Evolutionary conservation across 495 filamentous ascomycete genomes (phyloP).

Genomic region (Beverwykella pulmonaria): DNA sequence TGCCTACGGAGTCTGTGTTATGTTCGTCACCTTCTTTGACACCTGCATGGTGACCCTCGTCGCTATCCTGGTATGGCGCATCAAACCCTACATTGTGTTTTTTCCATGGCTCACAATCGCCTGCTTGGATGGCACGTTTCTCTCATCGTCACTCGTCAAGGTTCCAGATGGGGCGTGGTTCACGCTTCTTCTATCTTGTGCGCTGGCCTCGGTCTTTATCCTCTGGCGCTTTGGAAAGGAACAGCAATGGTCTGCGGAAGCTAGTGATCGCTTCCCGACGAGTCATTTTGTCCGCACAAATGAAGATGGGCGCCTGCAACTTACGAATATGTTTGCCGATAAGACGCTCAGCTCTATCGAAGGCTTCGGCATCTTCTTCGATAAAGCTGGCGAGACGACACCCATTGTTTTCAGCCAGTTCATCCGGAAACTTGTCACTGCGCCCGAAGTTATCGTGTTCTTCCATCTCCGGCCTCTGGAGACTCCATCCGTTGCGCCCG

Average conservation of each 20-base stretch:
- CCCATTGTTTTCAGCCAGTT: slow-evolving; percentile 45
- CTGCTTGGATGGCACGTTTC: slow-evolving; percentile 64
- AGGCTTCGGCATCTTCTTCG: slow-evolving; percentile 47
- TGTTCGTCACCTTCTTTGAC: slow-evolving; percentile 75
- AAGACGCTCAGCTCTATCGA: slow-evolving; percentile 36
- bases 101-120: slow-evolving; percentile 64
- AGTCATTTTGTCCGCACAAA: slow-evolving; percentile 35
- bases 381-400: slow-evolving; percentile 44
- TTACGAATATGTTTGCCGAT: slow-evolving; percentile 35
- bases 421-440: slow-evolving; percentile 42
- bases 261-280: slow-evolving; percentile 57
- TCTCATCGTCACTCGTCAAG: slow-evolving; percentile 68
- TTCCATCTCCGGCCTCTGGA: slow-evolving; percentile 44
- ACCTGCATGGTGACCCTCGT: slow-evolving; percentile 70
- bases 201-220: slow-evolving; percentile 63
- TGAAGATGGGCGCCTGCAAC: slow-evolving; percentile 28
- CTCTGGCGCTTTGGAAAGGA: slow-evolving; percentile 78
- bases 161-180: slow-evolving; percentile 77
- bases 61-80: slow-evolving; percentile 67
- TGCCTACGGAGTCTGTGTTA: slow-evolving; percentile 69
- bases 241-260: slow-evolving; percentile 70
- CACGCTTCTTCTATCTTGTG: slow-evolving; percentile 62
- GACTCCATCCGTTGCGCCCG: slow-evolving; percentile 38
- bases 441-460: slow-evolving; percentile 43
- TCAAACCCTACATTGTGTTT: slow-evolving; percentile 59